Base-by-base conservation (phyloP, 2,329 filamentous ascomycete species). In the Penicillium sp. region DNA sequence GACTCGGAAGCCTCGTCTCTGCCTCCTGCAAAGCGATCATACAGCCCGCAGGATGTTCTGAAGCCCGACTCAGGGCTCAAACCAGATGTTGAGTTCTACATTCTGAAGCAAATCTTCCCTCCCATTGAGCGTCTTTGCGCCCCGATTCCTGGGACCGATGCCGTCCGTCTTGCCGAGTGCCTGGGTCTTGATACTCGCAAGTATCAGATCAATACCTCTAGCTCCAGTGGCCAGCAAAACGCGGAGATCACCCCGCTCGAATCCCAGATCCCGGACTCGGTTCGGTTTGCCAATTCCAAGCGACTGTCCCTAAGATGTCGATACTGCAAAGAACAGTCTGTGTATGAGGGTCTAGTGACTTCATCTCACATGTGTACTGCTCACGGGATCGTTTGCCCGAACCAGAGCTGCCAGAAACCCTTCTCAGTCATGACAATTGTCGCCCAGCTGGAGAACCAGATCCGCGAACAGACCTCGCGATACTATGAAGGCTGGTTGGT, bases 41-140 rank as follows among this genome's bases (percentile, higher is more conserved):
- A 90, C 72, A 87, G 89, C 5, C 88, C 90, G 1, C 88, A 92
- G 55, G 94, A 99, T 72, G 86, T 96, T 18, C 79, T 90, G 57
- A 95, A 94, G 69, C 70, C 85, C 16, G 89, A 89, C 63, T 86
- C 88, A 1, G 87, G 80, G 1, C 82, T 99, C 7, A 83, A 88
- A 56, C 90, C 92, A 2, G 94, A 99, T 69, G 84, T 97, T n/a
- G 94, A 99, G 71, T 97, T 92, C 84, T 99, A 99, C 74, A 85
- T 99, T 38, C 89, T 91, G 79, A 99, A 99, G 79, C 94, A 99
- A 75, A 97, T 99, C 57, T 91, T 99, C 76, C 94, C 94, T 11
- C 94, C 94, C 0, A 94, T 99, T 26, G 94, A 99, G 78, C 90
- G 94, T 82, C 86, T 99, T 22, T 99, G 94, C 72, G 94, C 93